Evolutionary conservation across 257 asterid species (phyloP).

Genomic region (Euphrasia confusa): DNA sequence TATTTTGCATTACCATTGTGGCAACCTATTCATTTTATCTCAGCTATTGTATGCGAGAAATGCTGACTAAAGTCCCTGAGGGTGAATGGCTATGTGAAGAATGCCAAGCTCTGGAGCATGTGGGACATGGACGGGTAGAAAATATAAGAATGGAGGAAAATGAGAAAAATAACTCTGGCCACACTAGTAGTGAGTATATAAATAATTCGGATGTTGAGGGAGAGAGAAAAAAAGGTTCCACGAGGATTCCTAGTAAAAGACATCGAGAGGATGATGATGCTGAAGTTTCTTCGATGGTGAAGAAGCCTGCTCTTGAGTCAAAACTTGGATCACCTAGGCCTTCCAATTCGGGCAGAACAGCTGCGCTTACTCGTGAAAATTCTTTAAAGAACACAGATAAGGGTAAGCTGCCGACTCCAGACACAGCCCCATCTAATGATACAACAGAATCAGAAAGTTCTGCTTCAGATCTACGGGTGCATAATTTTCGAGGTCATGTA

Average conservation of each 20-base stretch:
- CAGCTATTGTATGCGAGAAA: slow-evolving; percentile 94
- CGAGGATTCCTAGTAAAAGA: slow-evolving; percentile 53
- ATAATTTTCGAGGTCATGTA: slow-evolving; percentile 49
- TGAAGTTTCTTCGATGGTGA: slow-evolving; percentile 63
- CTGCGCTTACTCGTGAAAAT: slow-evolving; percentile 54
- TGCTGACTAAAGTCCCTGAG: slow-evolving; percentile 66
- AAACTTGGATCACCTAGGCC: slow-evolving; percentile 45
- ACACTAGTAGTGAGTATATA: slow-evolving; percentile 41
- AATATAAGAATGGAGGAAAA: slow-evolving; percentile 38
- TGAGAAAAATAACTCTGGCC: slow-evolving; percentile 51
- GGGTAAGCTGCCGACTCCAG: slow-evolving; percentile 44
- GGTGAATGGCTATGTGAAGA: slow-evolving; percentile 95
- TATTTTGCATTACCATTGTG: slow-evolving; percentile 17
- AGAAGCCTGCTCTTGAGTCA: slow-evolving; percentile 56
- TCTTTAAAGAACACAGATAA: slow-evolving; percentile 55
- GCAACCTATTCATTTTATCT: slow-evolving; percentile 23
- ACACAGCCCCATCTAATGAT: slow-evolving; percentile 33
- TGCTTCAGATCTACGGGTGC: slow-evolving; percentile 45
- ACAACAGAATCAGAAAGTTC: slow-evolving; percentile 38
- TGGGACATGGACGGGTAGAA: slow-evolving; percentile 37
- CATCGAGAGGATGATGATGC: slow-evolving; percentile 55
- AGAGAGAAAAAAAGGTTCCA: slow-evolving; percentile 35
- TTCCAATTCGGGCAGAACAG: slow-evolving; percentile 32
- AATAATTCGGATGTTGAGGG: slow-evolving; percentile 42
- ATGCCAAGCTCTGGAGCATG: slow-evolving; percentile 52